Conservation (phyloP, 371 early-diverging fungal genomes). For the Rhizopus arrhizus region DNA sequence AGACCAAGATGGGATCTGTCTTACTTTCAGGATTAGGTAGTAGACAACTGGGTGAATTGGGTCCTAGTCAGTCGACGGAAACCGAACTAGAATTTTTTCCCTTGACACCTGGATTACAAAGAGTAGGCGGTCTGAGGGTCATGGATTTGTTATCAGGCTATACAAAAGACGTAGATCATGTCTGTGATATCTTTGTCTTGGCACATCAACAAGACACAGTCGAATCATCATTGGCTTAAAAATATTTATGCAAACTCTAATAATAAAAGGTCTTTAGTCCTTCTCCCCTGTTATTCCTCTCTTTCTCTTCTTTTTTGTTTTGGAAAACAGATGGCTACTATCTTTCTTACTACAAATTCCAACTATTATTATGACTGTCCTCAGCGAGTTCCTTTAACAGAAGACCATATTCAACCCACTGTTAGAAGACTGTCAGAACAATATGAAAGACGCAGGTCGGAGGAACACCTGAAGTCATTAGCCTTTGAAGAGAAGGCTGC, state of each 20-base stretch:
- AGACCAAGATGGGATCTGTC: conserved; percentile 81
- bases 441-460: background rate
- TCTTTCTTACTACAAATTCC: conserved; percentile 5
- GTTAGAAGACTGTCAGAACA: conserved; percentile 12
- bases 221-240: conserved; percentile 1
- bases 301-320: conserved; percentile 4
- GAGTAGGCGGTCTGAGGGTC: conserved; percentile 79
- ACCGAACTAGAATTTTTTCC: conserved; percentile 82
- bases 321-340: conserved; percentile 14
- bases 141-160: conserved; percentile 67
- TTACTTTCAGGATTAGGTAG: conserved; percentile 76
- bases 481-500: background rate
- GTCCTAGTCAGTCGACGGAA: conserved; percentile 61
- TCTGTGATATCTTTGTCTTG: conserved; percentile 66
- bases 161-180: conserved; percentile 70
- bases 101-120: conserved; percentile 81
- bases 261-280: background rate
- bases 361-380: conserved; percentile 7
- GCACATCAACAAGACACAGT: conserved; percentile 11
- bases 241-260: background rate
- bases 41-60: conserved; percentile 67
- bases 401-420: background rate
- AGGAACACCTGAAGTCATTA: conserved; percentile 2
- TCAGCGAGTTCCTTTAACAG: background rate
- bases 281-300: background rate